Evolutionary conservation across 345 rosid genomes (phyloP).

Genomic region (Eucalyptus leucophloia): DNA sequence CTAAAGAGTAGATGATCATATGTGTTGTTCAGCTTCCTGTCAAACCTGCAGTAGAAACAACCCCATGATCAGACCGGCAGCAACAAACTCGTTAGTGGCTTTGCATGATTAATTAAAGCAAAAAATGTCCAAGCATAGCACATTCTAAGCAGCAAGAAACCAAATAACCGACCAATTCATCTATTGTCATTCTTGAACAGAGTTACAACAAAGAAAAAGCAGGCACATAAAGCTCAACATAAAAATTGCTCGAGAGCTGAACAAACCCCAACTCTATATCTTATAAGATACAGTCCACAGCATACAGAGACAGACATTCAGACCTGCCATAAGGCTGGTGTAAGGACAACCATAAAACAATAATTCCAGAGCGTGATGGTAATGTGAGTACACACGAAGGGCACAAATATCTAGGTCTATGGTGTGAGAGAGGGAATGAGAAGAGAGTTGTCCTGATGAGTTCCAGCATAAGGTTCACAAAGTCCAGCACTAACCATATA

Average conservation of each 20-base stretch:
- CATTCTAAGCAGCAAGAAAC: not conserved
- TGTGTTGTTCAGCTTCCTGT: constrained; percentile 78
- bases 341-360: not conserved
- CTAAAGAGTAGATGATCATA: constrained; percentile 91
- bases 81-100: not conserved
- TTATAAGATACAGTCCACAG: not conserved
- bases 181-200: not conserved
- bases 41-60: constrained; percentile 54
- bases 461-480: not conserved
- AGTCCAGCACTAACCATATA: constrained; percentile 66
- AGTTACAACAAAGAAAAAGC: not conserved
- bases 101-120: not conserved
- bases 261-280: not conserved
- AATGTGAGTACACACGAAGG: not conserved
- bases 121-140: not conserved
- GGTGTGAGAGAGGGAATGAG: not conserved
- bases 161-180: not conserved
- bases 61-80: not conserved
- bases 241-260: not conserved
- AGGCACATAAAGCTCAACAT: not conserved
- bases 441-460: not conserved
- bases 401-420: not conserved
- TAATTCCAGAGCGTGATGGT: not conserved
- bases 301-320: not conserved
- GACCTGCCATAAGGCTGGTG: not conserved